A percentile compares a stretch with the other conserved stretches of the same genome.
Evolutionary conservation across 2,329 filamentous ascomycete species (phyloP).

Genomic region (Calonectria hawksworthii): DNA sequence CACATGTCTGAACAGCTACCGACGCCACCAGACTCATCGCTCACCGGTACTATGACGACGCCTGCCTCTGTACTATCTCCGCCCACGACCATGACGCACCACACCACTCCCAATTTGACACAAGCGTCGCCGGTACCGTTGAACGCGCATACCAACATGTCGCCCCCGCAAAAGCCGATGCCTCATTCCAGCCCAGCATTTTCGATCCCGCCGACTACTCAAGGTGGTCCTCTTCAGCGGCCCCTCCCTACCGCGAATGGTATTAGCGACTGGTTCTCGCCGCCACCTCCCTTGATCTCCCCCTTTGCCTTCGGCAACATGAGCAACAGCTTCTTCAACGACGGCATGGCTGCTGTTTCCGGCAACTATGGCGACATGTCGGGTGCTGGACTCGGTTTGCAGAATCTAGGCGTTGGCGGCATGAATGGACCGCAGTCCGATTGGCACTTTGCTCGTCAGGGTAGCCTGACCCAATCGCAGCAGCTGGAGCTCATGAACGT

Average conservation of each 20-base stretch:
- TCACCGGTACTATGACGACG: constrained; percentile 46
- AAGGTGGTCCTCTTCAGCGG: constrained; percentile 57
- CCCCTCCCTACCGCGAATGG: constrained; percentile 57
- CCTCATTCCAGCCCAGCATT: constrained; percentile 51
- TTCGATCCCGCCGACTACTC: constrained; percentile 56
- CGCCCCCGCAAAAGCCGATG: constrained; percentile 48
- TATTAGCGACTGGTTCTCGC: constrained; percentile 67
- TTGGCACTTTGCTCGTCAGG: constrained; percentile 68
- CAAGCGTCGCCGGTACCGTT: constrained; percentile 46
- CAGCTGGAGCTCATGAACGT: constrained; percentile 87
- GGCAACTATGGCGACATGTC: constrained; percentile 48
- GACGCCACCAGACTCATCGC: constrained; percentile 61
- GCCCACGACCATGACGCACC: constrained; percentile 49
- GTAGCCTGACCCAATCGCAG: constrained; percentile 82
- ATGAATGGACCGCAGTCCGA: constrained; percentile 45
- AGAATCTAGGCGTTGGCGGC: constrained; percentile 46
- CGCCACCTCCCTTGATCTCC: constrained; percentile 66
- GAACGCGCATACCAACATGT: constrained; percentile 48
- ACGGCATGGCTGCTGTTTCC: constrained; percentile 46
- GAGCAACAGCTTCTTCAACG: constrained; percentile 59
- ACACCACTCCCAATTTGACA: constrained; percentile 46
- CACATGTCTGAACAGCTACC: constrained; percentile 54
- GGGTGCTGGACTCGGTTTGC: constrained; percentile 50
- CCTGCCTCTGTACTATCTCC: constrained; percentile 56
- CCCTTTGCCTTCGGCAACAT: constrained; percentile 64